These are phyloP conservation scores for Trichomonascaceae sp. DNA, from an alignment of 1,139 yeast species.

Conservation along the genomic window DNA sequence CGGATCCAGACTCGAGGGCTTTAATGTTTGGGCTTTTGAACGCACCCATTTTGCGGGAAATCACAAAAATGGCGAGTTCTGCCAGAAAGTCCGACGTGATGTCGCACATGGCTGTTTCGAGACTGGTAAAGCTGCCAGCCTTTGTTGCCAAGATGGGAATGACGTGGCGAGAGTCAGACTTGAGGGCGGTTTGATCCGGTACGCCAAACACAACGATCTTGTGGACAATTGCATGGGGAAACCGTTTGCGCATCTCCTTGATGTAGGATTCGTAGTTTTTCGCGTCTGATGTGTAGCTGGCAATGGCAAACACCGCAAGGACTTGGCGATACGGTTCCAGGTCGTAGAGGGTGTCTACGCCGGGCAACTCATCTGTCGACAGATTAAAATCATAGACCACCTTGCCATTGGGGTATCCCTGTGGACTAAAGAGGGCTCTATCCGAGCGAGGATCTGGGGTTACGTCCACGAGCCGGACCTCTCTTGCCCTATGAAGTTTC, in stretches of 20 bases:
- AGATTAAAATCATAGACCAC: conserved; percentile 45
- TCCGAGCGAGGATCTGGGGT: conserved; percentile 46
- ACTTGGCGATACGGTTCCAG: conserved; percentile 76
- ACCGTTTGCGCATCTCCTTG: conserved; percentile 29
- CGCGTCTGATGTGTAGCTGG: conserved; percentile 24
- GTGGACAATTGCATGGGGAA: conserved; percentile 53
- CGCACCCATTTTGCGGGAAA: conserved; percentile 23
- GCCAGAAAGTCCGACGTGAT: conserved; percentile 50
- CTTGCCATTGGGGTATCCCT: conserved; percentile 68
- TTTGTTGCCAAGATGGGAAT: conserved; percentile 18
- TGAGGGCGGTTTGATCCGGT: conserved; percentile 24
- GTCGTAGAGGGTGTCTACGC: conserved; percentile 62
- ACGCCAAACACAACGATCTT: conserved; percentile 48
- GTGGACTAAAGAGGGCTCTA: conserved; percentile 56
- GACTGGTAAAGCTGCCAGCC: conserved; percentile 26
- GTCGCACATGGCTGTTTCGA: conserved; percentile 67
- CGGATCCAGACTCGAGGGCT: conserved; percentile 13
- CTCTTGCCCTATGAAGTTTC: conserved; percentile 38
- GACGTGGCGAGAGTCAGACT: conserved; percentile 19
- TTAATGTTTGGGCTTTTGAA: conserved; percentile 24
- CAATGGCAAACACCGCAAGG: conserved; percentile 44
- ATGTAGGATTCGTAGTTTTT: conserved; percentile 22
- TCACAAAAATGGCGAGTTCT: conserved; percentile 53
- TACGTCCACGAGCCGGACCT: conserved; percentile 63
- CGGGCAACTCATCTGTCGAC: conserved; percentile 10